A percentile compares a stretch with the other conserved stretches of the same genome.
These are phyloP conservation scores for Wickerhamiella hasegawae DNA, from an alignment of 805 yeast species.

Conservation along the genomic window DNA sequence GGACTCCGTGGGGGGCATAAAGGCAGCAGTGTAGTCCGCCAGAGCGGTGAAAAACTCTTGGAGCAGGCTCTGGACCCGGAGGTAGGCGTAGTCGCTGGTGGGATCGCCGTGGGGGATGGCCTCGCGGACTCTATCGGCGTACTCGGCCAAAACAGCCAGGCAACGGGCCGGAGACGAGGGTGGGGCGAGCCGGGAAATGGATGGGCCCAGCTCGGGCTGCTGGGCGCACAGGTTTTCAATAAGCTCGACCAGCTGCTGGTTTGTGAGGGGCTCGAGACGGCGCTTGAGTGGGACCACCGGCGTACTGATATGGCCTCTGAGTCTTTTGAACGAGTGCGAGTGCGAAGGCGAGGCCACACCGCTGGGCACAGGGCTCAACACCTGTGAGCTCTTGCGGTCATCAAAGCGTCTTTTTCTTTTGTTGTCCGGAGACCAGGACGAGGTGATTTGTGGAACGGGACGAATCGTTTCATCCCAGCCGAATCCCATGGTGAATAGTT, in stretches of 20 bases:
- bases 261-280: conserved; percentile 52
- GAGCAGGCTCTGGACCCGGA: conserved; percentile 52
- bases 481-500: background rate
- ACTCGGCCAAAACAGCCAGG: conserved; percentile 31
- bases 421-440: conserved; percentile 12
- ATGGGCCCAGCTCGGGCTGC: conserved; percentile 46
- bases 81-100: conserved; percentile 57
- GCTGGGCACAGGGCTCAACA: too few relatives aligned
- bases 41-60: conserved; percentile 55
- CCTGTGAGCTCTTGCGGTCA: conserved; percentile 5
- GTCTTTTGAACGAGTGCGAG: too few relatives aligned
- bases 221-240: conserved; percentile 35
- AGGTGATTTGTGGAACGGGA: conserved; percentile 5
- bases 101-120: conserved; percentile 64
- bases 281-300: conserved; percentile 41
- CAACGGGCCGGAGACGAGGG: conserved; percentile 39
- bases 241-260: conserved; percentile 34
- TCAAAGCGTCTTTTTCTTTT: conserved; percentile 15
- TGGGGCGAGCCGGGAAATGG: conserved; percentile 38
- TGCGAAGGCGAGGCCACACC: too few relatives aligned
- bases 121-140: conserved; percentile 28
- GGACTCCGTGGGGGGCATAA: conserved; percentile 53
- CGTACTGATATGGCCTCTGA: too few relatives aligned
- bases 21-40: conserved; percentile 57
- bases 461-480: conserved; percentile 18